phyloP scores from a whole-genome alignment of 148 eudicot genomes.

The Rhododendron molle region DNA sequence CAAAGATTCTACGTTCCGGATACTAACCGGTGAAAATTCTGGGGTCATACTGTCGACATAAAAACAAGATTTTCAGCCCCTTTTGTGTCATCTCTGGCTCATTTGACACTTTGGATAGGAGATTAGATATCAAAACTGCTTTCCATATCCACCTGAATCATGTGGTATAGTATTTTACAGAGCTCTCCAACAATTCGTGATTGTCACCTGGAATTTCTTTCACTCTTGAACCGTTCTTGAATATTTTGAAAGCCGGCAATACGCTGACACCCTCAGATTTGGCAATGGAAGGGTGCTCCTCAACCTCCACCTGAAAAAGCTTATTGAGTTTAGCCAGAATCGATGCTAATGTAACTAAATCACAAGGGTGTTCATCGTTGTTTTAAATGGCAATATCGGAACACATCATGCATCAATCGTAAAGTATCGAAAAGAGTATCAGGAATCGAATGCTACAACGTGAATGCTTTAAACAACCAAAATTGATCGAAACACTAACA shows the following conservation, averaged over 20 bases:
- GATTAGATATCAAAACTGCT: background rate
- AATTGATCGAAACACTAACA: background rate
- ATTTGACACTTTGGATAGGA: background rate
- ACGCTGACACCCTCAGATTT: slow-evolving; percentile 45
- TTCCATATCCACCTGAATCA: slow-evolving; percentile 1
- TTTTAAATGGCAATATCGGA: background rate
- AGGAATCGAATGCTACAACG: background rate
- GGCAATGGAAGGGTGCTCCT: slow-evolving; percentile 31
- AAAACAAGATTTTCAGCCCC: background rate
- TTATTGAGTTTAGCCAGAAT: background rate
- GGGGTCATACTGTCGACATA: background rate
- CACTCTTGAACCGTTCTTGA: slow-evolving; percentile 39
- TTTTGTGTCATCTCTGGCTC: background rate
- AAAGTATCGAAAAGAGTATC: background rate
- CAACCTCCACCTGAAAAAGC: slow-evolving; percentile 37
- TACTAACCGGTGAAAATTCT: background rate
- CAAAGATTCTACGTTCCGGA: background rate
- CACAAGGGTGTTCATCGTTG: background rate
- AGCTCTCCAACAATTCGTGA: slow-evolving; percentile 41
- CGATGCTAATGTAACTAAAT: too few species aligned
- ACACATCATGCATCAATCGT: background rate
- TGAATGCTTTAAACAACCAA: background rate
- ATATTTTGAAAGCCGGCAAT: slow-evolving; percentile 52
- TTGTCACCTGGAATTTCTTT: slow-evolving; percentile 45
- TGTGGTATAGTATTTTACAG: slow-evolving; percentile 20